Evolutionary conservation across 129 eudicot species (phyloP).

Genomic region (Kitagawia praeruptora): DNA sequence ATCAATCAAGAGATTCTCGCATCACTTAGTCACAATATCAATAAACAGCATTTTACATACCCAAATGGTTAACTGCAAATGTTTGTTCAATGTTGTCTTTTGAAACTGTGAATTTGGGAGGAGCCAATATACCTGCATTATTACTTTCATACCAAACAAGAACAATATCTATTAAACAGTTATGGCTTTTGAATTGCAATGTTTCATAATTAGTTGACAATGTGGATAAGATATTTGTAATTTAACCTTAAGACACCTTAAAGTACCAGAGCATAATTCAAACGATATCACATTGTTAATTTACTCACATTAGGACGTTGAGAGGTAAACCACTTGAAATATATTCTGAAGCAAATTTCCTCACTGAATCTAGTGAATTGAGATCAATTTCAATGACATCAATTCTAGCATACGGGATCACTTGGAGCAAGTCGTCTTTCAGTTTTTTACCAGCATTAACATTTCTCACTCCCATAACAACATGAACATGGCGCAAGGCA

Average conservation of each 20-base stretch:
- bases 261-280: not conserved
- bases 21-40: not conserved
- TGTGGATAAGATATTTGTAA: not conserved
- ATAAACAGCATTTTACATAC: constrained; percentile 3
- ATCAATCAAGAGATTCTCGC: not conserved
- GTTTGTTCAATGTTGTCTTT: constrained; percentile 47
- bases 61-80: constrained; percentile 54
- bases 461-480: constrained; percentile 57
- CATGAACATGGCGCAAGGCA: constrained; percentile 41
- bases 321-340: constrained; percentile 33
- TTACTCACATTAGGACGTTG: constrained; percentile 49
- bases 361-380: constrained; percentile 41
- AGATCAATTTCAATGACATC: constrained; percentile 57
- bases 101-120: constrained; percentile 37
- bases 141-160: constrained; percentile 28
- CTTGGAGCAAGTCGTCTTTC: constrained; percentile 29
- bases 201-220: not conserved
- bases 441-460: constrained; percentile 33
- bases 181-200: not conserved
- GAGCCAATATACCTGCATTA: constrained; percentile 57
- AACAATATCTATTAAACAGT: not conserved
- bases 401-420: constrained; percentile 39
- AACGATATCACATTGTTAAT: not conserved
- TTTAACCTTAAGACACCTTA: not conserved
- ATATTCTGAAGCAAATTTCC: constrained; percentile 46